Evolutionary conservation across 805 yeast species (phyloP).

Genomic region (Cyberlindnera samutprakarnensis): DNA sequence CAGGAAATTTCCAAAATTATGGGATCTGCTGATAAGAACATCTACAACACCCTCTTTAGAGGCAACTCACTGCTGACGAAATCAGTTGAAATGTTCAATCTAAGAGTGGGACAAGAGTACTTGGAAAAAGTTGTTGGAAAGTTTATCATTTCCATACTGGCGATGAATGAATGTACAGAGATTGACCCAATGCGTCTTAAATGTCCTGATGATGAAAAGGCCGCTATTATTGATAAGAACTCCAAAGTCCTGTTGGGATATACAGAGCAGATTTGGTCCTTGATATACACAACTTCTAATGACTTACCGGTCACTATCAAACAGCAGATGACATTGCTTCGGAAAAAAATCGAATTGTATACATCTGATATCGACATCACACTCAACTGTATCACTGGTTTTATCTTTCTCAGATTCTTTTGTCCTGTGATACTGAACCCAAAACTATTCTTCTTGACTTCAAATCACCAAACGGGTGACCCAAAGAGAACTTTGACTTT

Average conservation of each 20-base stretch:
- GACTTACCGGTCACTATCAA: constrained; percentile 69
- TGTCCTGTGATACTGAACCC: constrained; percentile 94
- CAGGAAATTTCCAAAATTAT: constrained; percentile 40
- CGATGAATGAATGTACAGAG: constrained; percentile 50
- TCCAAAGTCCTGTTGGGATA: constrained; percentile 40
- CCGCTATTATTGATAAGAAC: constrained; percentile 40
- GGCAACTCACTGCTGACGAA: constrained; percentile 82
- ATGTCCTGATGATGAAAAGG: constrained; percentile 28
- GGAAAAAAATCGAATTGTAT: constrained; percentile 57
- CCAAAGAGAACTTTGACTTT: constrained; percentile 74
- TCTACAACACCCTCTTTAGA: constrained; percentile 64
- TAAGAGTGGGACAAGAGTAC: constrained; percentile 73
- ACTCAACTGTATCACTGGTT: constrained; percentile 72
- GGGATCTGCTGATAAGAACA: constrained; percentile 21
- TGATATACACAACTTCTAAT: constrained; percentile 57
- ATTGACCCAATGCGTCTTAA: constrained; percentile 64
- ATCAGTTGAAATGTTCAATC: constrained; percentile 68
- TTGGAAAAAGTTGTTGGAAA: constrained; percentile 64
- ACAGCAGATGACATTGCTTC: constrained; percentile 50
- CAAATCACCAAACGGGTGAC: constrained; percentile 61
- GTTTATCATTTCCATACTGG: constrained; percentile 49
- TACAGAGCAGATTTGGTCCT: constrained; percentile 56
- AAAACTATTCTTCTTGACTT: constrained; percentile 66
- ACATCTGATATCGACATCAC: constrained; percentile 43
- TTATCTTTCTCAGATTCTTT: constrained; percentile 74